phyloP scores from a whole-genome alignment of 768 basidiomycete species.

The Hericium alpestre region DNA sequence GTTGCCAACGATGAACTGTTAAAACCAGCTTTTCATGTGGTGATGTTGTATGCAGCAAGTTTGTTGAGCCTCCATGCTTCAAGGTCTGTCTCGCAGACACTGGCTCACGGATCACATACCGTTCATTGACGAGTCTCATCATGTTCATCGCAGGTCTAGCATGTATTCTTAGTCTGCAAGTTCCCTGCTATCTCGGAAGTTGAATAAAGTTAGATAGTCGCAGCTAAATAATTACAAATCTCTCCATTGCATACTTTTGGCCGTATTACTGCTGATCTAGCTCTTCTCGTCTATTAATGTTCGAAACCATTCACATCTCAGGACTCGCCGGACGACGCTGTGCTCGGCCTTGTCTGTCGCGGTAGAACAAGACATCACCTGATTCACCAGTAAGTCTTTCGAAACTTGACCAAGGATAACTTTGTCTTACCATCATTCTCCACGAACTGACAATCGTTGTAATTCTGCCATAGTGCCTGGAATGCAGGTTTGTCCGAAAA shows the following conservation, averaged over 20 bases:
- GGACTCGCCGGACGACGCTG: neutral
- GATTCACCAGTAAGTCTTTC: neutral
- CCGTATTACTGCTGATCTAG: neutral
- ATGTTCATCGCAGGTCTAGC: neutral
- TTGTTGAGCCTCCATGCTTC: too few species aligned
- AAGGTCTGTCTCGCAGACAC: too few species aligned
- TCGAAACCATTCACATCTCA: neutral
- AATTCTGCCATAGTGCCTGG: neutral
- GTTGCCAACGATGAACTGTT: too few species aligned
- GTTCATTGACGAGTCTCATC: neutral
- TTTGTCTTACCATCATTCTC: neutral
- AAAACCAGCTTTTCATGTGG: too few species aligned
- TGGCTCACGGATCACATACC: too few species aligned
- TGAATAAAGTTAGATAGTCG: too few species aligned
- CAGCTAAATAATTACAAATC: neutral
- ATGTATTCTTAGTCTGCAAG: too few species aligned
- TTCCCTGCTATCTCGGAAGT: too few species aligned
- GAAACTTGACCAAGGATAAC: neutral
- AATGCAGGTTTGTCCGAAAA: slow-evolving; percentile 1
- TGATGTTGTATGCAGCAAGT: too few species aligned
- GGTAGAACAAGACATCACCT: neutral
- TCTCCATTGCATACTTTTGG: neutral
- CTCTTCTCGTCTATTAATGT: neutral
- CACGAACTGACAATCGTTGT: slow-evolving; percentile 3
- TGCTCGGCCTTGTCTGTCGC: neutral